Evolutionary conservation across 306 rosid species (phyloP).

Genomic region (Pyrus betulifolia): DNA sequence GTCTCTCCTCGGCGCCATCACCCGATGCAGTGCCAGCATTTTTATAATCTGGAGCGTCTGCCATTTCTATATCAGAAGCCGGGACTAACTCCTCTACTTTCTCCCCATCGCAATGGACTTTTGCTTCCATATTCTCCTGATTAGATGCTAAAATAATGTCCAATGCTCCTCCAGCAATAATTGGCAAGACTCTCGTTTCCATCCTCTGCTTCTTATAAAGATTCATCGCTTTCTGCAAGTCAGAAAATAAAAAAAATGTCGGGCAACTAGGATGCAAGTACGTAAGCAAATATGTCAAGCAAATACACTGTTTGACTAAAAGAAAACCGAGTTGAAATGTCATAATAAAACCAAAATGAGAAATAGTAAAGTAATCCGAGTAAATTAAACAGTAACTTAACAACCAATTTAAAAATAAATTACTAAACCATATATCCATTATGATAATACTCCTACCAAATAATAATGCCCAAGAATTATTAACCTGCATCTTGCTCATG

Average conservation of each 20-base stretch:
- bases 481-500: neutral
- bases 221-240: conserved; percentile 68
- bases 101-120: conserved; percentile 26
- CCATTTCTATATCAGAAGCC: conserved; percentile 25
- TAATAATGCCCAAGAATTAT: neutral
- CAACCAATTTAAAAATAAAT: too few species aligned
- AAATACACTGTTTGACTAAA: neutral
- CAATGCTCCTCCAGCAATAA: conserved; percentile 27
- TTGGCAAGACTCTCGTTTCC: conserved; percentile 29
- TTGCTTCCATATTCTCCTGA: conserved; percentile 33
- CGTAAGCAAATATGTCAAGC: neutral
- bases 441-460: too few species aligned
- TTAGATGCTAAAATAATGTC: conserved; percentile 35
- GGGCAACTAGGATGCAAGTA: neutral
- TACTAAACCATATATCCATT: too few species aligned
- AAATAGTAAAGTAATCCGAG: neutral
- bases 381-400: too few species aligned
- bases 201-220: conserved; percentile 71
- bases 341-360: neutral
- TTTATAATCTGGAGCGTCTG: conserved; percentile 27
- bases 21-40: conserved; percentile 12
- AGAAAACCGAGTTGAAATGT: neutral
- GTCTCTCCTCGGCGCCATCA: conserved; percentile 24
- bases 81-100: conserved; percentile 33
- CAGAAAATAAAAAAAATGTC: conserved; percentile 10